Evolutionary conservation across 2,329 filamentous ascomycete species (phyloP).

Genomic region (Alternaria novae-zelandiae): DNA sequence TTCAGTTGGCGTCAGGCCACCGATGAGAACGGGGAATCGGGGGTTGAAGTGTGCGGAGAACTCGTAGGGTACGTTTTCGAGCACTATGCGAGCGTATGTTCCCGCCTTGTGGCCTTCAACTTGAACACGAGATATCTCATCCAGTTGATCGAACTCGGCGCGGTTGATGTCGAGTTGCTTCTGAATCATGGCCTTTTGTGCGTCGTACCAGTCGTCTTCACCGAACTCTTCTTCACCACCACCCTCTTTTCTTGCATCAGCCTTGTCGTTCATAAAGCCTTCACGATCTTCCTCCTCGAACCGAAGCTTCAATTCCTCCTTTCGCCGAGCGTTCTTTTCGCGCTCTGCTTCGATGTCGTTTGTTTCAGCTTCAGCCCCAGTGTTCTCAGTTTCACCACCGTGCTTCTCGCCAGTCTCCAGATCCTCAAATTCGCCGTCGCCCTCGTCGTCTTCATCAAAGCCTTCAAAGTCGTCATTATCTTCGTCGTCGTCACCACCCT

Average conservation of each 20-base stretch:
- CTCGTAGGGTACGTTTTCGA: slow-evolving; percentile 88
- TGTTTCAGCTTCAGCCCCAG: slow-evolving; percentile 53
- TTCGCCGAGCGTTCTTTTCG: slow-evolving; percentile 85
- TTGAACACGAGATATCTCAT: slow-evolving; percentile 79
- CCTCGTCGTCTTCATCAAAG: slow-evolving; percentile 66
- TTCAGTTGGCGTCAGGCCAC: slow-evolving; percentile 90
- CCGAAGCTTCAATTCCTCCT: slow-evolving; percentile 90
- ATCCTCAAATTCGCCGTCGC: slow-evolving; percentile 84
- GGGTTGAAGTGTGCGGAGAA: slow-evolving; percentile 85
- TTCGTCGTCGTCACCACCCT: slow-evolving; percentile 37
- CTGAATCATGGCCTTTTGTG: slow-evolving; percentile 91
- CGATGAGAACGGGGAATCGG: slow-evolving; percentile 82
- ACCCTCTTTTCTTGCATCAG: slow-evolving; percentile 73
- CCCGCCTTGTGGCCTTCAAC: slow-evolving; percentile 93
- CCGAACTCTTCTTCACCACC: slow-evolving; percentile 80
- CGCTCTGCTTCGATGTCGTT: slow-evolving; percentile 82
- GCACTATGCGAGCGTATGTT: slow-evolving; percentile 88
- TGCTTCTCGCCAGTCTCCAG: slow-evolving; percentile 76
- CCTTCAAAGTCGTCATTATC: slow-evolving; percentile 64
- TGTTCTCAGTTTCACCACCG: slow-evolving; percentile 47
- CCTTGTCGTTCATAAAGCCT: slow-evolving; percentile 89
- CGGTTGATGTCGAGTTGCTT: slow-evolving; percentile 98
- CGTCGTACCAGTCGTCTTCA: slow-evolving; percentile 98
- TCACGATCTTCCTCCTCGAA: slow-evolving; percentile 99
- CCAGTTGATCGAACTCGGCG: slow-evolving; percentile 85